Evolutionary conservation across 1,284 basidiomycete genomes (phyloP), one percentile per base, ranked within the genome.

Genomic region (Xerocomus amazonicus): DNA sequence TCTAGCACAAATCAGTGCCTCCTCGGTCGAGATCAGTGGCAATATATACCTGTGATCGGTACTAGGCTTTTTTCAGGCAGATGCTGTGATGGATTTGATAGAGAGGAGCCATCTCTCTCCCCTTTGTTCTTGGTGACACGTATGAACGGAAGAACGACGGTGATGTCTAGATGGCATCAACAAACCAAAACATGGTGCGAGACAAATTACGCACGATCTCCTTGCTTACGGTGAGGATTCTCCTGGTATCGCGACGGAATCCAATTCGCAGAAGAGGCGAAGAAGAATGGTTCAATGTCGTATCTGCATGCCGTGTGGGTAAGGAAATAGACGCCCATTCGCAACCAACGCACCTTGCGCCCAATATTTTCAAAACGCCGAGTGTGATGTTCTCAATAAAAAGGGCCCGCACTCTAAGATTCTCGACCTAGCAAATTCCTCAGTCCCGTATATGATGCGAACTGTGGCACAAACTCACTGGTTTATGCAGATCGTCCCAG

Each of bases 191-290:
- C 12, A 9, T 12, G 32, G 4, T 9, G 2, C 41, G 3, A 9
- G n/a, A 5, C 7, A 40, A 31, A 47, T 32, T 17, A 64, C 78
- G 54, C 57, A 81, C 80, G 79, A 55, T 81, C 79, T 28, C 74
- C 71, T 39, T 69, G 29, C 0, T 55, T 52, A 4, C 51, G 52
- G 2, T 59, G 54, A 2, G 72, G 61, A 45, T 73, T 65, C 46
- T 78, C 75, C 52, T 78, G 78, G 53, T 78, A 80, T 39, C 77
- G 69, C 0, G 78, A 70, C 2, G 79, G 80, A 46, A 80, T 81
- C 73, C 76, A 77, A 38, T 78, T 77, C 19, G 77, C 61, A 0
- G 79, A 77, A 0, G 78, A 80, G 1, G 79, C 74, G 54, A 80
- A 81, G 59, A 76, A 81, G 61, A 80, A 80, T 0, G 79, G 79